Evolutionary conservation across 2,329 filamentous ascomycete genomes (phyloP).

Genomic region (Coniochaeta sp.): DNA sequence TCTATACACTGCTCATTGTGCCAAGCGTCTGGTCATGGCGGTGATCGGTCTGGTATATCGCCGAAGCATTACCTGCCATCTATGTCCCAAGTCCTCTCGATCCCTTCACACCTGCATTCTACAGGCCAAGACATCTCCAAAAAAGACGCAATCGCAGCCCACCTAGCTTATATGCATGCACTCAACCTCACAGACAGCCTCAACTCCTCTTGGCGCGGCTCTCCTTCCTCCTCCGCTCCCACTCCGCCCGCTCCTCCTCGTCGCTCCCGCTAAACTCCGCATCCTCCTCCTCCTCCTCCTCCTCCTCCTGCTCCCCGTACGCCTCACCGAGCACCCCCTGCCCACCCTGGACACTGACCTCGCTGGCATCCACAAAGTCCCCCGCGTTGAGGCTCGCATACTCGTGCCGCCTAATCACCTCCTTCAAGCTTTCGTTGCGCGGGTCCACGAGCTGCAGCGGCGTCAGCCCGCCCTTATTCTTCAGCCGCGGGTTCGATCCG

Average conservation of each 20-base stretch:
- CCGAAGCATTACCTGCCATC: neutral
- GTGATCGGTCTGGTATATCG: neutral
- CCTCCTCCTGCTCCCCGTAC: slow-evolving; percentile 17
- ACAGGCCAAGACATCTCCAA: neutral
- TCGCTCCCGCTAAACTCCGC: slow-evolving; percentile 59
- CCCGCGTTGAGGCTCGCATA: slow-evolving; percentile 52
- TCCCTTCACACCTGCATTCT: neutral
- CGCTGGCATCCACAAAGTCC: slow-evolving; percentile 42
- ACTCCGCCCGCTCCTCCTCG: slow-evolving; percentile 56
- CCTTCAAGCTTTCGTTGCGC: slow-evolving; percentile 52
- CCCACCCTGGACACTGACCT: slow-evolving; percentile 11
- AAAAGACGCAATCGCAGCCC: no score
- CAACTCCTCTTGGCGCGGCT: slow-evolving; percentile 26
- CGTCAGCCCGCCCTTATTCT: slow-evolving; percentile 68
- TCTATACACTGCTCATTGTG: no score
- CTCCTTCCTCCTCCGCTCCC: slow-evolving; percentile 44
- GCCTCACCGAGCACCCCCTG: slow-evolving; percentile 5
- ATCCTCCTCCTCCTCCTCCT: slow-evolving; percentile 41
- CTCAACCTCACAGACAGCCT: neutral
- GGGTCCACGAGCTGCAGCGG: slow-evolving; percentile 69
- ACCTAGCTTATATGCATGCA: neutral
- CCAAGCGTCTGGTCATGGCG: neutral
- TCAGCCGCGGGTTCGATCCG: slow-evolving; percentile 49
- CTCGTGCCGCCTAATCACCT: slow-evolving; percentile 63
- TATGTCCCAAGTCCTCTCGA: neutral